These are phyloP conservation scores for Zelonia costaricensis DNA, from an alignment of 208 protist species.

Conservation along the genomic window DNA sequence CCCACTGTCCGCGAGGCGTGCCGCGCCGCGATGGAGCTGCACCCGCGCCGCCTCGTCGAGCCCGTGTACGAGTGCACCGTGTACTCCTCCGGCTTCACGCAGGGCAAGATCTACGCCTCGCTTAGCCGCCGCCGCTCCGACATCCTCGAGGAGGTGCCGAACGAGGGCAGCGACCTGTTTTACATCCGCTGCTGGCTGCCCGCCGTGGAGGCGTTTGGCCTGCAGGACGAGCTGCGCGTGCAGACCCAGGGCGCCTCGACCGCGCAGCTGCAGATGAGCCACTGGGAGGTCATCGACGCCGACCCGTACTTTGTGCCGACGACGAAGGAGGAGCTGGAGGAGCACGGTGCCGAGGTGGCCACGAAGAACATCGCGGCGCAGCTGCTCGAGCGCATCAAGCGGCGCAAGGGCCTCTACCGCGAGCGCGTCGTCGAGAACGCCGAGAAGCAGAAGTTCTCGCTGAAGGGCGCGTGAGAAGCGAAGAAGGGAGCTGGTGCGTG, in stretches of 20 bases:
- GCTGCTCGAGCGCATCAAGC: conserved; percentile 85
- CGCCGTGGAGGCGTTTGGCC: conserved; percentile 97
- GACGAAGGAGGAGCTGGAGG: conserved; percentile 97
- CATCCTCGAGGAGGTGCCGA: conserved; percentile 96
- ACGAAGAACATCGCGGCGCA: conserved; percentile 89
- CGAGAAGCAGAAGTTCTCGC: conserved; percentile 91
- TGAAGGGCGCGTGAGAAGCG: conserved; percentile 79
- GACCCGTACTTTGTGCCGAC: conserved; percentile 97
- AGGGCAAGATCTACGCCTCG: conserved; percentile 90
- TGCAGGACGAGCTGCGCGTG: conserved; percentile 94
- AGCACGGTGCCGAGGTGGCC: conserved; percentile 91
- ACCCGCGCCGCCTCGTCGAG: conserved; percentile 95
- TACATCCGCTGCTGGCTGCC: conserved; percentile 95
- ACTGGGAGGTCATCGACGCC: conserved; percentile 92
- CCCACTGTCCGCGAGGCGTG: conserved; percentile 94
- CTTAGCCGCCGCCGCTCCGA: conserved; percentile 89
- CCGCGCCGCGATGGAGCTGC: conserved; percentile 89
- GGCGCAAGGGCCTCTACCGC: conserved; percentile 83
- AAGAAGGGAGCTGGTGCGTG: neutral
- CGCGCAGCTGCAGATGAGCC: conserved; percentile 96
- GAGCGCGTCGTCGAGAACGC: conserved; percentile 85
- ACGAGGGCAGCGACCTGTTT: conserved; percentile 96
- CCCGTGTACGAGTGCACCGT: conserved; percentile 98
- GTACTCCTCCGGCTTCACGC: conserved; percentile 84
- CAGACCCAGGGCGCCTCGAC: conserved; percentile 95